Percentiles rank a stretch among this genome's conserved stretches.
phyloP scores from a whole-genome alignment of 2,329 filamentous ascomycete genomes.

The Fusarium sulawesiense region DNA sequence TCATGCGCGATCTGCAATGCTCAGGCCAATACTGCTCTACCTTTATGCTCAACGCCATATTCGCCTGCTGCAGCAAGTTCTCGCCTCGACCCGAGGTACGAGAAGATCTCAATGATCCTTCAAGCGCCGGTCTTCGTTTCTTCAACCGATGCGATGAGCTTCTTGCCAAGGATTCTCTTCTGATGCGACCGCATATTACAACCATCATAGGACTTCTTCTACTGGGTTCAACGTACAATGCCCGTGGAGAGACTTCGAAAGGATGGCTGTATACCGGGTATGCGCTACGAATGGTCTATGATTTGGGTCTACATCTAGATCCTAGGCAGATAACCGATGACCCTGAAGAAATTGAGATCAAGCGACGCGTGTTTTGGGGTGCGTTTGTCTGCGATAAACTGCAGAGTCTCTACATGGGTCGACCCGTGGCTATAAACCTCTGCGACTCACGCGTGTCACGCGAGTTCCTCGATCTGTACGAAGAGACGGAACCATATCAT shows the following conservation, averaged over 20 bases:
- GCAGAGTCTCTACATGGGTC: constrained; percentile 9
- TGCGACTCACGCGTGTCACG: constrained; percentile 6
- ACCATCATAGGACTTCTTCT: constrained; percentile 12
- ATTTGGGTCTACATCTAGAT: constrained; percentile 8
- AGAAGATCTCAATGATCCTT: neutral
- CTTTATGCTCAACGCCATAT: constrained; percentile 20
- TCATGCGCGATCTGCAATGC: constrained; percentile 15
- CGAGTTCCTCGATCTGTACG: constrained; percentile 12
- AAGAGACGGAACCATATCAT: constrained; percentile 15
- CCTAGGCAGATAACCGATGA: neutral
- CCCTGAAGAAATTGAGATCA: constrained; percentile 11
- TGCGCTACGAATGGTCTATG: constrained; percentile 11
- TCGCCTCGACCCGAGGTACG: constrained; percentile 1
- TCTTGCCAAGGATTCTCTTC: neutral
- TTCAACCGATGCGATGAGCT: constrained; percentile 13
- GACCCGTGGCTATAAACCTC: constrained; percentile 10
- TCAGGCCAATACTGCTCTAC: constrained; percentile 1
- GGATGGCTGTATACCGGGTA: constrained; percentile 18
- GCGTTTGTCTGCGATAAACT: constrained; percentile 58
- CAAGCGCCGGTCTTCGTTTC: constrained; percentile 1
- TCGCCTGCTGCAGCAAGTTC: constrained; percentile 16
- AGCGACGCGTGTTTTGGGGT: constrained; percentile 8
- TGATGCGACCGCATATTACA: constrained; percentile 1
- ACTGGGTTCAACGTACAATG: constrained; percentile 12
- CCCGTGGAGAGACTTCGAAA: constrained; percentile 17